Base-by-base conservation (phyloP, 2,329 filamentous ascomycete genomes). In the Neobulgaria alba region DNA sequence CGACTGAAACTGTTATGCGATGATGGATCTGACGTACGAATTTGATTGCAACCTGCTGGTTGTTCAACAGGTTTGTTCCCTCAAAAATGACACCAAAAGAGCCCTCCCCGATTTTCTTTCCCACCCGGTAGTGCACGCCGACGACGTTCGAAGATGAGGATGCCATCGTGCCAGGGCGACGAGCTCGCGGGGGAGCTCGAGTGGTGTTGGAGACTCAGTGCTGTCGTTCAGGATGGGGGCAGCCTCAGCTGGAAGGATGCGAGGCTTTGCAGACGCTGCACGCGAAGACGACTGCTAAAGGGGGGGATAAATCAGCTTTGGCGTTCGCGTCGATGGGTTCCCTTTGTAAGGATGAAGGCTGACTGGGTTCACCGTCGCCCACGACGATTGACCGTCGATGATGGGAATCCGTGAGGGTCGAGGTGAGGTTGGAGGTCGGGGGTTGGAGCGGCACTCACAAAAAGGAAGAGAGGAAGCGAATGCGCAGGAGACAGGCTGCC, bases 1-100 rank as follows among this genome's bases (percentile, higher is more conserved):
- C 17, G 20, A 14, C n/a, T 39, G 26, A 23, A 26, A 16, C 26
- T 36, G 37, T n/a, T 32, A 33, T 20, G 23, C 32, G 39, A 26
- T 10, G 20, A 43, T 18, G 33, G 36, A 40, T 36, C 31, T 38
- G 42, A 80, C 85, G 61, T 69, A 94, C 87, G 68, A 98, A 98
- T 73, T 98, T 98, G 73, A 98, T 98, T 60, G 92, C 92, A 49
- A 98, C 90, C 69, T 95, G 89, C 66, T 96, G 92, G 67, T 94
- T 95, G 73, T 98, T 98, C 65, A 98, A 75, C 57, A 98, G 75
- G 65, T 98, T 98, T 60, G 89, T 96, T 55, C 92, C 92, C 67
- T 96, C 92, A 61, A 96, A 96, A 62, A 96, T 95, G 57, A 96
- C 92, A 72, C 90, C 90, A 61, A 96, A 96, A 29, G 88, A 95